phyloP scores from a whole-genome alignment of 495 filamentous ascomycete species.

The Echria macrotheca region DNA sequence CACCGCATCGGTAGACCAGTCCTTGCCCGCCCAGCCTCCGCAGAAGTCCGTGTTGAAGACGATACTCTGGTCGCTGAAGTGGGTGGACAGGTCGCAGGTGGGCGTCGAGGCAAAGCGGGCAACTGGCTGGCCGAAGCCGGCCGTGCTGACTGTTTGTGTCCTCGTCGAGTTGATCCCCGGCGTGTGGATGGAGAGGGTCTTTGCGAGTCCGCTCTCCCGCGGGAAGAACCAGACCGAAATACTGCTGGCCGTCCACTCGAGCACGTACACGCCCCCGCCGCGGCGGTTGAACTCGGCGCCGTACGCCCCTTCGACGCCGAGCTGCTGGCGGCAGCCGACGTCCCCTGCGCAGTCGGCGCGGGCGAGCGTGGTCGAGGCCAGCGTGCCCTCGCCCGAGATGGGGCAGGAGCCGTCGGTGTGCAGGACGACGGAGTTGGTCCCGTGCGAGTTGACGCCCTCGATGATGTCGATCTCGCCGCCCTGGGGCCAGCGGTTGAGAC shows the following conservation, averaged over 20 bases:
- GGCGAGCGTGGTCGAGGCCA: constrained; percentile 43
- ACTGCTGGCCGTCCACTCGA: constrained; percentile 61
- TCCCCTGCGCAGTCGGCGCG: constrained; percentile 43
- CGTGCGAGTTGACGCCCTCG: constrained; percentile 71
- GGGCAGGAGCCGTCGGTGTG: constrained; percentile 66
- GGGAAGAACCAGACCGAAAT: constrained; percentile 81
- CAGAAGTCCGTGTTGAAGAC: constrained; percentile 84
- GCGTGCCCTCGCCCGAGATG: constrained; percentile 42
- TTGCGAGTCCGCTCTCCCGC: constrained; percentile 40
- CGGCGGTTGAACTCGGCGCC: constrained; percentile 67
- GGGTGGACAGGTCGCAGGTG: constrained; percentile 56
- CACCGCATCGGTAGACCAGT: constrained; percentile 37
- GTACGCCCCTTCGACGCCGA: constrained; percentile 48
- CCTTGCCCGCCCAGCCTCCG: constrained; percentile 79
- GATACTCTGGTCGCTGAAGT: constrained; percentile 69
- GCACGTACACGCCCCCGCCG: constrained; percentile 72
- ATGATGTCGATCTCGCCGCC: constrained; percentile 90
- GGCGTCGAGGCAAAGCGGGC: constrained; percentile 54
- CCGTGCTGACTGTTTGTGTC: too few relatives aligned
- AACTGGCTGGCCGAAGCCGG: constrained; percentile 60
- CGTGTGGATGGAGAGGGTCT: constrained; percentile 33
- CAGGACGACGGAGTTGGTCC: constrained; percentile 63
- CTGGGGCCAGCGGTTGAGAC: constrained; percentile 61
- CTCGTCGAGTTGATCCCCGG: constrained; percentile 53
- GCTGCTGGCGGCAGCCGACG: constrained; percentile 44